Evolutionary conservation across 2,329 filamentous ascomycete genomes (phyloP), one percentile per base, ranked within the genome.

Genomic region (Colletotrichum lupini): DNA sequence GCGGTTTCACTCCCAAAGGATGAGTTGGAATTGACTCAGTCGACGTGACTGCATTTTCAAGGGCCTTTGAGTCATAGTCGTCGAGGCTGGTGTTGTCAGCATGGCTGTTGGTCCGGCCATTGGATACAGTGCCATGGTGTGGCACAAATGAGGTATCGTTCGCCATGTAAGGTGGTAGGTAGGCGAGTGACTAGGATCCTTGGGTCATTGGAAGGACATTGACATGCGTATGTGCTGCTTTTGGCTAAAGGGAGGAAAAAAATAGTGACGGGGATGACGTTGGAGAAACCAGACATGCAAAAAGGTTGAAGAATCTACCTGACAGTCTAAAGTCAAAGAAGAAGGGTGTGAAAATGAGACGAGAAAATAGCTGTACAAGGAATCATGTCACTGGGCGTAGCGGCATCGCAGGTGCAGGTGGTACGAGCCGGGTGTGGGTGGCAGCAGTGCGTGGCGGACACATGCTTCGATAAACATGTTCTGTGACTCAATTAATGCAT

Each of bases 1-100:
- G 89, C 1, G 97, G 96, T 80, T 95, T 97, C 76, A 98, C 88
- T 37, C 93, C 93, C 59, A 98, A 86, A 49, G 95, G 95, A 85
- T 98, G 96, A 52, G 88, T 86, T 63, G 93, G 93, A 66, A 97
- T 92, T 57, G 90, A 89, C 77, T 81, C 81, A 78, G 30, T 46
- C 24, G 55, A 59, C 19, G 58, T 64, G 72, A 64, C 63, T 59
- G 63, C 55, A 55, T 64, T 58, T 42, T 59, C 52, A 14, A 56
- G 24, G 26, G 67, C 24, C 30, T 64, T 70, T 71, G 73, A 75
- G 73, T 75, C 73, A 75, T 64, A 69, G 52, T 32, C 30, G 46
- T 68, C 61, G 28, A 52, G n/a, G 55, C 64, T 61, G 62, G 60
- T 67, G 60, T 69, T 61, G 26, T 49, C 55, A 59, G 30, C 57